Conservation (phyloP, 2,329 filamentous ascomycete species). For the Hypoxylon sp. region DNA sequence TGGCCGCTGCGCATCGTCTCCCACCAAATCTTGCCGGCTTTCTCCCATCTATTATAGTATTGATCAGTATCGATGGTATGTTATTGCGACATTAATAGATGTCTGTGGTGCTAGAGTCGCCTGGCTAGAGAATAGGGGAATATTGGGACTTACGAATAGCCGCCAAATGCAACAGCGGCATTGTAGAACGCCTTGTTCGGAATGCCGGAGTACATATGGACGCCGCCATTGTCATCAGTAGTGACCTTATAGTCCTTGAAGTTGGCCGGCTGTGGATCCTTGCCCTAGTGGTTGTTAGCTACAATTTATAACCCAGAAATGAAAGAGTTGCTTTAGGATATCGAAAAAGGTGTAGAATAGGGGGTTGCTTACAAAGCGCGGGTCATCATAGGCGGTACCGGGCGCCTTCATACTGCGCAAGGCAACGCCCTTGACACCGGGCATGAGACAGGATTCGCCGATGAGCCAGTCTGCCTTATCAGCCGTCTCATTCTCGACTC, state of each 20-base stretch:
- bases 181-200: slow-evolving; percentile 69
- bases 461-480: slow-evolving; percentile 66
- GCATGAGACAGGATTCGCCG: slow-evolving; percentile 64
- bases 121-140: too few species aligned
- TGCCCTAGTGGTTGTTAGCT: slow-evolving; percentile 54
- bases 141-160: slow-evolving; percentile 51
- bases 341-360: neutral
- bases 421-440: slow-evolving; percentile 62
- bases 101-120: too few species aligned
- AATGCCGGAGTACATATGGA: slow-evolving; percentile 68
- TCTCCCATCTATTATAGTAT: slow-evolving; percentile 60
- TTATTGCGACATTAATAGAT: too few species aligned
- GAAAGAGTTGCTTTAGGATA: neutral
- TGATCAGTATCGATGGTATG: slow-evolving; percentile 9
- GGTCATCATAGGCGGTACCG: slow-evolving; percentile 65
- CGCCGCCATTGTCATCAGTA: slow-evolving; percentile 63
- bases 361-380: slow-evolving; percentile 54
- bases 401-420: slow-evolving; percentile 67
- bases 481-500: slow-evolving; percentile 58
- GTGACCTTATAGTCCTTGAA: slow-evolving; percentile 58
- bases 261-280: slow-evolving; percentile 64
- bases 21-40: slow-evolving; percentile 66
- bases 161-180: slow-evolving; percentile 60
- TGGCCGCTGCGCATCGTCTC: slow-evolving; percentile 59
- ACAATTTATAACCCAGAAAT: slow-evolving; percentile 16